Percentiles rank a stretch among this genome's conserved stretches.
These are phyloP conservation scores for Aspergillus texensis DNA, from an alignment of 2,329 filamentous ascomycete genomes.

Conservation along the genomic window DNA sequence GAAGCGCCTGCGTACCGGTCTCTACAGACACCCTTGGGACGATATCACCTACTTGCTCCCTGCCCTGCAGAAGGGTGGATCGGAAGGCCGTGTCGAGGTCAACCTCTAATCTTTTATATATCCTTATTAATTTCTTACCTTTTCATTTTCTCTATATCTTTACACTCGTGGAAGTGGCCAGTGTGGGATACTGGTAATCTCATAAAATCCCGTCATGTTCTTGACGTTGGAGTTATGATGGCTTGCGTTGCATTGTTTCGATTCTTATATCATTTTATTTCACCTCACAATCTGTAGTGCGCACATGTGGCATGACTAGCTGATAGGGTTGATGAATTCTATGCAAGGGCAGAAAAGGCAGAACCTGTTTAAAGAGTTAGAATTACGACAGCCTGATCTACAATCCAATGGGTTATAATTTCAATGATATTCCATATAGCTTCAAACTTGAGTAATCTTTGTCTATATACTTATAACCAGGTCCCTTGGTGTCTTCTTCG, in stretches of 20 bases:
- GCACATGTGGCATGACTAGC: constrained; percentile 36
- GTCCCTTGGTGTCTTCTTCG: not conserved
- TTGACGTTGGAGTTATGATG: constrained; percentile 43
- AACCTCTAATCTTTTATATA: constrained; percentile 59
- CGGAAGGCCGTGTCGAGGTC: constrained; percentile 88
- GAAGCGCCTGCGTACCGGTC: constrained; percentile 96
- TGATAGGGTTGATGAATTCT: constrained; percentile 30
- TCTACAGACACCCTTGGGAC: constrained; percentile 99
- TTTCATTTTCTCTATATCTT: constrained; percentile 18
- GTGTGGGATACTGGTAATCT: constrained; percentile 24
- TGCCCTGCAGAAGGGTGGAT: constrained; percentile 71
- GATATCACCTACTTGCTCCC: constrained; percentile 95
- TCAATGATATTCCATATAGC: not conserved
- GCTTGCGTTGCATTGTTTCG: constrained; percentile 30
- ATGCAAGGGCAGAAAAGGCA: constrained; percentile 12
- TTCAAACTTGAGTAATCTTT: not conserved
- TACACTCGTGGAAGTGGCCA: constrained; percentile 15
- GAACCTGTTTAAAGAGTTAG: constrained; percentile 3
- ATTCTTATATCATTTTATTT: constrained; percentile 32
- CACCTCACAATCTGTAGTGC: constrained; percentile 31
- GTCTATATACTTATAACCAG: not conserved
- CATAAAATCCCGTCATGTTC: constrained; percentile 33
- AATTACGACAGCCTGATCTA: not conserved
- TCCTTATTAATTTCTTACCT: constrained; percentile 26
- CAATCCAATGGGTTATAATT: constrained; percentile 1